Percentiles rank a stretch among this genome's conserved stretches.
These are phyloP conservation scores for Coniosporium tulheliwenetii DNA, from an alignment of 2,329 filamentous ascomycete genomes.

Conservation along the genomic window DNA sequence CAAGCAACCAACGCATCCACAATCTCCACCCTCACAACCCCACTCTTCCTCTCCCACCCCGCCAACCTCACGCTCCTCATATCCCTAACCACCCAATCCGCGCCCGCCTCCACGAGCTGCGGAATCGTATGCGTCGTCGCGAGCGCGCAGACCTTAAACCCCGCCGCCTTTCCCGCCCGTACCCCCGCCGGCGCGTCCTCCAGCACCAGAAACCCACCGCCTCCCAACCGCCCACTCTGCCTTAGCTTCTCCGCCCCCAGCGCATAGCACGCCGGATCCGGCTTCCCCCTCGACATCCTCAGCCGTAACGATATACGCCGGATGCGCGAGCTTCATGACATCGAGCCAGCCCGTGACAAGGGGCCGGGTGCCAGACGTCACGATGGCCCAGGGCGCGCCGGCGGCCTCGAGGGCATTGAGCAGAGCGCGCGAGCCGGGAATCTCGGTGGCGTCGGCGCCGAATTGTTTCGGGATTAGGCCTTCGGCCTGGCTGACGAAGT, in stretches of 20 bases:
- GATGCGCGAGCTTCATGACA: conserved; percentile 30
- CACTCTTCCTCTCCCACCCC: conserved; percentile 36
- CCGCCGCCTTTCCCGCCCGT: conserved; percentile 66
- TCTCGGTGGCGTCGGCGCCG: conserved; percentile 65
- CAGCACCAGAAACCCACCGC: conserved; percentile 50
- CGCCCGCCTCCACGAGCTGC: conserved; percentile 58
- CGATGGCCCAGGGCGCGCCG: conserved; percentile 69
- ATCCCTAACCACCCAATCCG: conserved; percentile 77
- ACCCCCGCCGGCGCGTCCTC: conserved; percentile 86
- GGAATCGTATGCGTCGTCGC: conserved; percentile 67
- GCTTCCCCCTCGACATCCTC: conserved; percentile 35
- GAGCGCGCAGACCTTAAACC: conserved; percentile 71
- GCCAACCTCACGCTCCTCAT: conserved; percentile 55
- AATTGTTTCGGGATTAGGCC: conserved; percentile 60
- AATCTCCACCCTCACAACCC: conserved; percentile 53
- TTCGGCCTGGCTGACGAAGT: conserved; percentile 71
- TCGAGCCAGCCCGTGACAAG: conserved; percentile 35
- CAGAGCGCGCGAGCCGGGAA: conserved; percentile 64
- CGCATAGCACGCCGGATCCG: conserved; percentile 33
- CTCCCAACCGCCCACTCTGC: conserved; percentile 4
- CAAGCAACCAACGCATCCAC: conserved; percentile 36
- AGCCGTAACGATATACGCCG: conserved; percentile 30
- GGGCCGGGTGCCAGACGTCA: conserved; percentile 32
- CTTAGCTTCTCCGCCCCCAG: conserved; percentile 25
- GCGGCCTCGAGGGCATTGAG: conserved; percentile 49